A percentile compares a stretch with the other conserved stretches of the same genome.
Evolutionary conservation across 192 early-diverging fungal species (phyloP).

Genomic region (Diversispora eburnea): DNA sequence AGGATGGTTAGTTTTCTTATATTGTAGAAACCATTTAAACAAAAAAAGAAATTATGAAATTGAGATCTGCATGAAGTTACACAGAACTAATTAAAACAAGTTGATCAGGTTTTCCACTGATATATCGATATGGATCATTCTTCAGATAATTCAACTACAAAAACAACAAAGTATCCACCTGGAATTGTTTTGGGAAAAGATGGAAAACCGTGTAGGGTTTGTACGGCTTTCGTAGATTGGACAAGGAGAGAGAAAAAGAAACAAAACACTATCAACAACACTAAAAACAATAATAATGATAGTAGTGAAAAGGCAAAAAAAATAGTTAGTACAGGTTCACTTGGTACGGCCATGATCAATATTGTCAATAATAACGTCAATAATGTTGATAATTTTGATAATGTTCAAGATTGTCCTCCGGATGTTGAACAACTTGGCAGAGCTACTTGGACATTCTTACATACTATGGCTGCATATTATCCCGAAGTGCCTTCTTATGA

Average conservation of each 20-base stretch:
- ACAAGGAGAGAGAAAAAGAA: slow-evolving; percentile 51
- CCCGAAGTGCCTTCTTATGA: slow-evolving; percentile 67
- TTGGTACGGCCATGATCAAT: not conserved
- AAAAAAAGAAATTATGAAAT: no score
- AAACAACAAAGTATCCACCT: not conserved
- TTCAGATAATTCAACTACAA: not conserved
- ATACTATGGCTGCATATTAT: slow-evolving; percentile 97
- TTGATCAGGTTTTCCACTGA: no score
- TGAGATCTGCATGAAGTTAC: not conserved
- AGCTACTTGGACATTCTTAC: slow-evolving; percentile 96
- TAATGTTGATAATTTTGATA: not conserved
- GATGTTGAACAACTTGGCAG: slow-evolving; percentile 79
- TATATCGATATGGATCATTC: not conserved
- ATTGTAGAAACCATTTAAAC: no score
- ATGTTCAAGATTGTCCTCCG: slow-evolving; percentile 64
- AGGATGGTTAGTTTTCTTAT: no score
- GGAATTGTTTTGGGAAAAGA: slow-evolving; percentile 44
- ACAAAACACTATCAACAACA: slow-evolving; percentile 26
- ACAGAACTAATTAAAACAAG: not conserved
- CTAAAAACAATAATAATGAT: slow-evolving; percentile 2
- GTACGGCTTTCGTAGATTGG: slow-evolving; percentile 75
- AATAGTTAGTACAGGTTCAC: slow-evolving; percentile 25
- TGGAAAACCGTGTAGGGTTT: slow-evolving; percentile 75
- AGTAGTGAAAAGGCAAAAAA: slow-evolving; percentile 14
- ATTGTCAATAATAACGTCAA: not conserved